phyloP scores from a whole-genome alignment of 108 stramenopile species.

The Epipyxis sp. region DNA sequence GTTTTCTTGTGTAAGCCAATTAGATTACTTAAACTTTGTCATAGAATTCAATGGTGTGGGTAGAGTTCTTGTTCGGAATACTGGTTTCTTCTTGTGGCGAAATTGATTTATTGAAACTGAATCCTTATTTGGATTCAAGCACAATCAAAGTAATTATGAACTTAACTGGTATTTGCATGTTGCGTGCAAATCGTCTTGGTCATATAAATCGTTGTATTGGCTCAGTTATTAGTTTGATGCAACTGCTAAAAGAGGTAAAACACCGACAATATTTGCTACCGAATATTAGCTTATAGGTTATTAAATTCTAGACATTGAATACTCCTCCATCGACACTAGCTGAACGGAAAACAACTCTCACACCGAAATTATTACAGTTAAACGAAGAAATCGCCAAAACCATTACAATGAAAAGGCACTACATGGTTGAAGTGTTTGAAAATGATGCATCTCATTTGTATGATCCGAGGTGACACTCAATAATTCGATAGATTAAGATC shows the following conservation, averaged over 20 bases:
- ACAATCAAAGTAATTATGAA: conserved; percentile 3
- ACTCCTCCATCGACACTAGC: background rate
- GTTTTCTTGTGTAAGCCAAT: too few relatives aligned
- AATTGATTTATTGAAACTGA: conserved; percentile 30
- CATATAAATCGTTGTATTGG: conserved; percentile 45
- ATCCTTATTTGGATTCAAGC: conserved; percentile 35
- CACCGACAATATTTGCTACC: too few relatives aligned
- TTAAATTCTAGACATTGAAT: too few relatives aligned
- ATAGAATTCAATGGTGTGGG: conserved; percentile 31
- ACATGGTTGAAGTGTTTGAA: background rate
- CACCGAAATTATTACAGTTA: conserved; percentile 4
- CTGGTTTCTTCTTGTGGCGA: conserved; percentile 38
- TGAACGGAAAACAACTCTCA: background rate
- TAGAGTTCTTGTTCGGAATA: conserved; percentile 37
- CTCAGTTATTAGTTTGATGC: conserved; percentile 11
- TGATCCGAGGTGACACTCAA: too few relatives aligned
- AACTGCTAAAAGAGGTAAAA: background rate
- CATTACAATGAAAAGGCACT: conserved; percentile 36
- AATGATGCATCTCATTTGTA: conserved; percentile 17
- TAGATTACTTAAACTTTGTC: conserved; percentile 18
- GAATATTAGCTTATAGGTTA: too few relatives aligned
- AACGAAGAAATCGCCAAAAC: conserved; percentile 33
- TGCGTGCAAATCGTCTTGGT: conserved; percentile 41
- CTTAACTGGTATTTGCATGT: conserved; percentile 14
- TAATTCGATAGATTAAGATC: too few relatives aligned